Evolutionary conservation across 2,329 filamentous ascomycete species (phyloP).

Genomic region (Aspergillus proliferans): DNA sequence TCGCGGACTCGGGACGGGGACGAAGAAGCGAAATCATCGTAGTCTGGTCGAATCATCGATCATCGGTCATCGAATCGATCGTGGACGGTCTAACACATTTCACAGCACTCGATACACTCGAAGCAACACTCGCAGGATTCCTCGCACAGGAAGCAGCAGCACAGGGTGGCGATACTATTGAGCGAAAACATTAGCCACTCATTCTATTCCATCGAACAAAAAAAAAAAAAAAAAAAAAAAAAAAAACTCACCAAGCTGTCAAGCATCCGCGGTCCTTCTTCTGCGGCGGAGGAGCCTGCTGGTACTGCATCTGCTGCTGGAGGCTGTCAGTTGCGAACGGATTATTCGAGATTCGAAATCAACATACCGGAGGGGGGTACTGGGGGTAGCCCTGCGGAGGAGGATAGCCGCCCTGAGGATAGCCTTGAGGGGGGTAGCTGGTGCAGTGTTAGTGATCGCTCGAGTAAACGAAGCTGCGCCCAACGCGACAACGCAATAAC

Average conservation of each 20-base stretch:
- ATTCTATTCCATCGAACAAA: neutral
- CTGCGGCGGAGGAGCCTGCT: conserved; percentile 44
- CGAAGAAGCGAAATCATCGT: too few species aligned
- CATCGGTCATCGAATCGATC: too few species aligned
- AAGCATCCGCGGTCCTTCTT: conserved; percentile 49
- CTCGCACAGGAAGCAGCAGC: conserved; percentile 60
- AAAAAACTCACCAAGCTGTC: conserved; percentile 41
- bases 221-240: neutral
- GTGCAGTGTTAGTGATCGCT: neutral
- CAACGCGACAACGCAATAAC: conserved; percentile 9
- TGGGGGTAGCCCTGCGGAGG: conserved; percentile 20
- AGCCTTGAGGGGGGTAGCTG: conserved; percentile 15
- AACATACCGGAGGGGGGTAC: conserved; percentile 25
- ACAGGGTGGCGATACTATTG: conserved; percentile 48
- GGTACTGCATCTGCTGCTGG: conserved; percentile 41
- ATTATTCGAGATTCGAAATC: neutral
- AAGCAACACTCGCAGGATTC: conserved; percentile 59
- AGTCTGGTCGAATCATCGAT: too few species aligned
- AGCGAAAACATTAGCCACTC: conserved; percentile 11
- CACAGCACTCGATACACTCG: conserved; percentile 54
- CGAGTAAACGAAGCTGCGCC: neutral
- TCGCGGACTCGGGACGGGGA: too few species aligned
- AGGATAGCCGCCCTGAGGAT: conserved; percentile 28
- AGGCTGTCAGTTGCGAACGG: neutral
- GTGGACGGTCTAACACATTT: conserved; percentile 25